phyloP scores from a whole-genome alignment of 768 basidiomycete genomes.

The Botryobasidium botryosum region DNA sequence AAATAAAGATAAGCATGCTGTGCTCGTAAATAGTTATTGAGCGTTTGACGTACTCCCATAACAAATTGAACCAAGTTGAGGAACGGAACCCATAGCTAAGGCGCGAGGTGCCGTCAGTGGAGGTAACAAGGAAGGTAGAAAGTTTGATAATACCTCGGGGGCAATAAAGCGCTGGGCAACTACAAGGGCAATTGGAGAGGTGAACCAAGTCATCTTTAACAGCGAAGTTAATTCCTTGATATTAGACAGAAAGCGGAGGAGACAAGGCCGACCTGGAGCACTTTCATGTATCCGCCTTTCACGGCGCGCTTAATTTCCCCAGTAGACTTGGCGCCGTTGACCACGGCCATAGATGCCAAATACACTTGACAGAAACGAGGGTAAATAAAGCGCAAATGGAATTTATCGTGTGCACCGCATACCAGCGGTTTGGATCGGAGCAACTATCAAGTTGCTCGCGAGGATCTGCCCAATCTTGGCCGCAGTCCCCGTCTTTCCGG shows the following conservation, averaged over 20 bases:
- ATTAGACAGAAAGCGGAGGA: constrained; percentile 4
- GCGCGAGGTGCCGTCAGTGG: not conserved
- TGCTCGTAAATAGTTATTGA: not conserved
- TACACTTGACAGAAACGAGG: constrained; percentile 29
- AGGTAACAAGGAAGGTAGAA: not conserved
- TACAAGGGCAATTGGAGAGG: constrained; percentile 54
- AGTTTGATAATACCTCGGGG: constrained; percentile 35
- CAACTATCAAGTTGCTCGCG: constrained; percentile 56
- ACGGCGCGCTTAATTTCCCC: constrained; percentile 51
- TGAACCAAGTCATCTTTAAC: constrained; percentile 57
- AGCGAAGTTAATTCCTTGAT: not conserved
- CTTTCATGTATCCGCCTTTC: constrained; percentile 52
- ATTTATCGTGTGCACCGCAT: too few relatives aligned
- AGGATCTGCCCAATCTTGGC: constrained; percentile 57
- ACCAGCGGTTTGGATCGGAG: constrained; percentile 61
- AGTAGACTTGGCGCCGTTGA: constrained; percentile 56
- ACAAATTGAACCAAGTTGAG: constrained; percentile 66
- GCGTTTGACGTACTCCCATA: constrained; percentile 46
- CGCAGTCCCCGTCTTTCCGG: constrained; percentile 45
- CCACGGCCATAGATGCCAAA: constrained; percentile 66
- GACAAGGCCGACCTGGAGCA: constrained; percentile 38
- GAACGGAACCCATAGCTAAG: constrained; percentile 72
- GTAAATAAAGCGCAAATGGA: not conserved
- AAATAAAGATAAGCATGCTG: constrained; percentile 8
- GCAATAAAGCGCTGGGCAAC: constrained; percentile 70